phyloP scores from a whole-genome alignment of 1,139 yeast genomes.

The Kodamaea arcana region DNA sequence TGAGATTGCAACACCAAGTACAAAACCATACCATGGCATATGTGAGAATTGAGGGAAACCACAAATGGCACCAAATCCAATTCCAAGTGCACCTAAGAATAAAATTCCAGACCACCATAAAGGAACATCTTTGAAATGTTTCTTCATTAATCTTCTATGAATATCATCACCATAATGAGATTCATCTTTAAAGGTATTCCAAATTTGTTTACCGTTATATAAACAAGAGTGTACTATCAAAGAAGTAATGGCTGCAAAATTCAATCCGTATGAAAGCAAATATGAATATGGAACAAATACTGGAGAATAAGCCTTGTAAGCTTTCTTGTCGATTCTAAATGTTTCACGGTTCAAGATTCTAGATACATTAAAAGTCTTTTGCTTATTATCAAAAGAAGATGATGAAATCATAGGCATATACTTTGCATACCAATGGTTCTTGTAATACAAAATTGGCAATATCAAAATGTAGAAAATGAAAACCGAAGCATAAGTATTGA shows the following conservation, averaged over 20 bases:
- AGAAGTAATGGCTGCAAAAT: slow-evolving; percentile 39
- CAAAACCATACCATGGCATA: slow-evolving; percentile 34
- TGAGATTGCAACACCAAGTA: slow-evolving; percentile 29
- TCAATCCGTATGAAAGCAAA: slow-evolving; percentile 34
- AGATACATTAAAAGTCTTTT: slow-evolving; percentile 38
- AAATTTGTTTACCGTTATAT: slow-evolving; percentile 38
- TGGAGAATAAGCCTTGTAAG: slow-evolving; percentile 31
- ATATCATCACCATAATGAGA: slow-evolving; percentile 34
- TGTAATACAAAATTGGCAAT: slow-evolving; percentile 39
- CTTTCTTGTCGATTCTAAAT: slow-evolving; percentile 17
- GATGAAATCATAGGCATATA: slow-evolving; percentile 48
- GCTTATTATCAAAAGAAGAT: slow-evolving; percentile 41
- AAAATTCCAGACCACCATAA: slow-evolving; percentile 36
- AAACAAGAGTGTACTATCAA: slow-evolving; percentile 34
- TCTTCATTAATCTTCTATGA: slow-evolving; percentile 34
- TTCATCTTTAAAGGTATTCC: slow-evolving; percentile 20
- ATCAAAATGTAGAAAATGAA: slow-evolving; percentile 40
- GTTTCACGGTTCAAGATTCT: slow-evolving; percentile 16
- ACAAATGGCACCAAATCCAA: slow-evolving; percentile 29
- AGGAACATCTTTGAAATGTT: slow-evolving; percentile 32
- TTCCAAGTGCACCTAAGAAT: slow-evolving; percentile 25
- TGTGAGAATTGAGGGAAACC: slow-evolving; percentile 21
- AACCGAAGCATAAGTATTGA: slow-evolving; percentile 16
- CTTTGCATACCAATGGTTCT: slow-evolving; percentile 48
- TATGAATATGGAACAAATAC: slow-evolving; percentile 36